Evolutionary conservation across 176 grass and related monocot species (phyloP).

Genomic region (Musa troglodytarum): DNA sequence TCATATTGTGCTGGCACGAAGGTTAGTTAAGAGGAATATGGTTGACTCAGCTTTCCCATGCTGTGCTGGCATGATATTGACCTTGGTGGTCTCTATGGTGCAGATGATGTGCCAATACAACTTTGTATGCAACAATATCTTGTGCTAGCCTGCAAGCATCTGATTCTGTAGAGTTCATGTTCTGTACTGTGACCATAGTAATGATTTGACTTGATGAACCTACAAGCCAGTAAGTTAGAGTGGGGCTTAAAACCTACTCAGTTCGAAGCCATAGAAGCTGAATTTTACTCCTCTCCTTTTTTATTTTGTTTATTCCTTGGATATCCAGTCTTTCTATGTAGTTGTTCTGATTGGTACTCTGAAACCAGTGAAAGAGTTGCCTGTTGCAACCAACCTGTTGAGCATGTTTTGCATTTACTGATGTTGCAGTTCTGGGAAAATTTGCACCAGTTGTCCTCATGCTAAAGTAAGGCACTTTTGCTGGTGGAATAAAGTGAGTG

Average conservation of each 20-base stretch:
- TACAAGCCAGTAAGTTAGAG: too few species aligned
- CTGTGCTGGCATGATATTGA: too few species aligned
- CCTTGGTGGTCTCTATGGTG: too few species aligned
- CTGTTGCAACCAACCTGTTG: background rate
- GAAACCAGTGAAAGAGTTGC: background rate
- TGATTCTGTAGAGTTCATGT: too few species aligned
- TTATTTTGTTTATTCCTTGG: background rate
- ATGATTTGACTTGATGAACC: too few species aligned
- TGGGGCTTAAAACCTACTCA: background rate
- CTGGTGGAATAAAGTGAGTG: constrained; percentile 91
- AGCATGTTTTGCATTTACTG: constrained; percentile 11
- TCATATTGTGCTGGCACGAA: too few species aligned
- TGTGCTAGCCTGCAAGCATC: too few species aligned
- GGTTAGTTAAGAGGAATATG: too few species aligned
- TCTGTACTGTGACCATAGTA: too few species aligned
- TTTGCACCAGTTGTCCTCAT: constrained; percentile 59
- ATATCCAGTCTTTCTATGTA: background rate
- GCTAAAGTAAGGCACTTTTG: constrained; percentile 88
- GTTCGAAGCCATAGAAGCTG: background rate
- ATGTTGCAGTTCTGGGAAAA: constrained; percentile 43
- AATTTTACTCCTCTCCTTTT: background rate
- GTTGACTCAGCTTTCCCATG: too few species aligned
- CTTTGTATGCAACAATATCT: too few species aligned
- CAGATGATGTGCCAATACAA: too few species aligned
- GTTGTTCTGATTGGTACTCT: background rate